Evolutionary conservation across 208 protist genomes (phyloP).

Genomic region (Trichomonas vaginalis): DNA sequence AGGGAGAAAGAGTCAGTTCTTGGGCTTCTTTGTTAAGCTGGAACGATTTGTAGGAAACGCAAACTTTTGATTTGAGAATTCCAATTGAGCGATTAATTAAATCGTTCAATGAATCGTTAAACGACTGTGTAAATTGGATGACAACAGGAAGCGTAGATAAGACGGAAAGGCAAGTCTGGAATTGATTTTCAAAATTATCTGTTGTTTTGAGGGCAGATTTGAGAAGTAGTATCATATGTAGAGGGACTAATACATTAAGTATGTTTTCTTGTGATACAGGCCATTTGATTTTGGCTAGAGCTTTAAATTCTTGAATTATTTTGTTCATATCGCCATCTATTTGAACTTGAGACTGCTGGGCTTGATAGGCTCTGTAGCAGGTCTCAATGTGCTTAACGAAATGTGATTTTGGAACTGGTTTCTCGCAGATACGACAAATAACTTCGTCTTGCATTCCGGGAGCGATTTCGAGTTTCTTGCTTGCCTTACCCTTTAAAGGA

Average conservation of each 20-base stretch:
- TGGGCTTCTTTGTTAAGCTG: not conserved
- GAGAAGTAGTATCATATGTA: not conserved
- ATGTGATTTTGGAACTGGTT: not conserved
- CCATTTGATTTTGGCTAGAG: not conserved
- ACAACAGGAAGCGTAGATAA: not conserved
- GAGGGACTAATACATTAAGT: not conserved
- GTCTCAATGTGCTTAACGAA: not conserved
- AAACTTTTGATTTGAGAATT: not conserved
- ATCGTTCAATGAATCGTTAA: not conserved
- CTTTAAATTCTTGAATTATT: not conserved
- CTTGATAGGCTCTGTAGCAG: not conserved
- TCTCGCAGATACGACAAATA: not conserved
- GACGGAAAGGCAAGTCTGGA: not conserved
- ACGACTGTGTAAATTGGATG: not conserved
- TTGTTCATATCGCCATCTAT: not conserved
- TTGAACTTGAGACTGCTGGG: not conserved
- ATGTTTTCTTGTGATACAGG: not conserved
- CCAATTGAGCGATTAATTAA: not conserved
- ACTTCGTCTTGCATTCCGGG: not conserved
- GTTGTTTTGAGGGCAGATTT: not conserved
- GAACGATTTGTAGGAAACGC: not conserved
- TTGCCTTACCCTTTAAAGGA: not conserved
- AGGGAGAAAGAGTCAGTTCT: not conserved
- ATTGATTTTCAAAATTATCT: not conserved
- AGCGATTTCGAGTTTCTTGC: not conserved